phyloP scores from a whole-genome alignment of 805 yeast species.

The Spathaspora sp. region DNA sequence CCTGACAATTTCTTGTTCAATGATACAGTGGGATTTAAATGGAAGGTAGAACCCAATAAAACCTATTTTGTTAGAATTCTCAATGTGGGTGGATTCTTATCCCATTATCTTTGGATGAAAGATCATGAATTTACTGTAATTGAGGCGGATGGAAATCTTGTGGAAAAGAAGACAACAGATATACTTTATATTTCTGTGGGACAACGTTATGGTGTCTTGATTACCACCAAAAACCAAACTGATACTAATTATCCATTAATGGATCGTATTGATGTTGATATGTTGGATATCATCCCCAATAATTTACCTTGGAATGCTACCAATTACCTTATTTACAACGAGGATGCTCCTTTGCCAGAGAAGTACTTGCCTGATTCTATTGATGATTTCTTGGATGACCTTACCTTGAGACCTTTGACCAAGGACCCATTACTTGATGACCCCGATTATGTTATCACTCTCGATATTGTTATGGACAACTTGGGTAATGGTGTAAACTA shows the following conservation, averaged over 20 bases:
- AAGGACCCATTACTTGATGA: slow-evolving; percentile 48
- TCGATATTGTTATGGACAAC: slow-evolving; percentile 62
- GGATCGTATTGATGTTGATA: slow-evolving; percentile 57
- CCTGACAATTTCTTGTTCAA: slow-evolving; percentile 66
- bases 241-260: slow-evolving; percentile 55
- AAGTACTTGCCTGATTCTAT: slow-evolving; percentile 24
- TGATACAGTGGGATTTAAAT: slow-evolving; percentile 55
- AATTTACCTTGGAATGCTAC: slow-evolving; percentile 52
- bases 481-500: slow-evolving; percentile 73
- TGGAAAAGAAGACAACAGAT: slow-evolving; percentile 53
- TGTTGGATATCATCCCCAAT: slow-evolving; percentile 65
- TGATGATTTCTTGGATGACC: slow-evolving; percentile 63
- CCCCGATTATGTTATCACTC: slow-evolving; percentile 58
- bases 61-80: slow-evolving; percentile 63
- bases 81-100: slow-evolving; percentile 69
- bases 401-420: slow-evolving; percentile 62
- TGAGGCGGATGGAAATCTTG: slow-evolving; percentile 49
- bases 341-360: slow-evolving; percentile 16
- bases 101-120: slow-evolving; percentile 48
- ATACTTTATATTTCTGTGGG: slow-evolving; percentile 70
- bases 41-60: slow-evolving; percentile 53
- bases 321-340: slow-evolving; percentile 52
- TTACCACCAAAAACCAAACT: slow-evolving; percentile 48
- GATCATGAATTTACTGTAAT: slow-evolving; percentile 39
- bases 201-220: slow-evolving; percentile 71